Percentiles rank a stretch among this genome's conserved stretches.
These are phyloP conservation scores for Beta vulgaris DNA, from an alignment of 148 eudicot species.

Conservation along the genomic window DNA sequence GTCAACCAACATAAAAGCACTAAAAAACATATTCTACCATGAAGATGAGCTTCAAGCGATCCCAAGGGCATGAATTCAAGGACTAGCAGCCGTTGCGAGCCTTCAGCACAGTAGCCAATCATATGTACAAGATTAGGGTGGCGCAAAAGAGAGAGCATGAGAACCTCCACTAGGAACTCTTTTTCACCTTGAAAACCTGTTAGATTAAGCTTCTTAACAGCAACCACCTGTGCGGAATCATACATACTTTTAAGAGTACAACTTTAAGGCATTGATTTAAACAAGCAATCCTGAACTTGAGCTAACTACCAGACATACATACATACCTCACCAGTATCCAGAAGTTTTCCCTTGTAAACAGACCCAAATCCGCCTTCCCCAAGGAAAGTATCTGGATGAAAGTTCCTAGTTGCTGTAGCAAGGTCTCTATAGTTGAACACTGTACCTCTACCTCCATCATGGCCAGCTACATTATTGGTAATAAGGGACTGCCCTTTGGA, in stretches of 20 bases:
- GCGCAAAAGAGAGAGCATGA: conserved; percentile 56
- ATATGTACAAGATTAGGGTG: conserved; percentile 66
- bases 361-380: conserved; percentile 43
- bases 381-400: conserved; percentile 34
- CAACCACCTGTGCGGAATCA: conserved; percentile 40
- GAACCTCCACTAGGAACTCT: conserved; percentile 62
- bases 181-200: conserved; percentile 62
- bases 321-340: conserved; percentile 24
- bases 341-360: conserved; percentile 31
- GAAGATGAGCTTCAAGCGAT: conserved; percentile 38
- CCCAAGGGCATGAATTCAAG: conserved; percentile 38
- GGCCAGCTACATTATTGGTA: neutral
- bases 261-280: neutral
- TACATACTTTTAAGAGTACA: neutral
- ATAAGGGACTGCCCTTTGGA: neutral
- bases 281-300: neutral
- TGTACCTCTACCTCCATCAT: conserved; percentile 9
- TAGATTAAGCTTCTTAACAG: conserved; percentile 57
- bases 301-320: neutral
- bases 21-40: conserved; percentile 25
- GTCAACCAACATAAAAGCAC: neutral
- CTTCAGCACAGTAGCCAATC: conserved; percentile 69
- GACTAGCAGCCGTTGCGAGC: conserved; percentile 41
- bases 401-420: conserved; percentile 32
- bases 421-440: conserved; percentile 32